These are phyloP conservation scores for Nakazawaea ambrosiae DNA, from an alignment of 805 yeast species.

Conservation along the genomic window DNA sequence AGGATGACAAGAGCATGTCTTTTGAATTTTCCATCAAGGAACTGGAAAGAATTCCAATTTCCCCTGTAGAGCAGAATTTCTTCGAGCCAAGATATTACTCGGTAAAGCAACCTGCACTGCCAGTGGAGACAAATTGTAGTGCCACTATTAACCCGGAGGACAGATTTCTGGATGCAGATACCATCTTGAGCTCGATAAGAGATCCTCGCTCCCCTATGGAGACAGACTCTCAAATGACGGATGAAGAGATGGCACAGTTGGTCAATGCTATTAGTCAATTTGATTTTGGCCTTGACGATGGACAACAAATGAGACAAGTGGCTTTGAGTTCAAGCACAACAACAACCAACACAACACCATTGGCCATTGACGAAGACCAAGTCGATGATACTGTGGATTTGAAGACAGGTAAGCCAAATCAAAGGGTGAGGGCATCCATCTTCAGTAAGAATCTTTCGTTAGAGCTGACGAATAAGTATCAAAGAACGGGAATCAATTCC, in stretches of 20 bases:
- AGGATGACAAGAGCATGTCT: neutral
- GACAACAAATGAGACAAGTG: neutral
- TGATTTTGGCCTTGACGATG: neutral
- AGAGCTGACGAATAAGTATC: slow-evolving; percentile 1
- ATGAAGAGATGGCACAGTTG: slow-evolving; percentile 4
- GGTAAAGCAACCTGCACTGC: neutral
- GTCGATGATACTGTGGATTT: too few species aligned
- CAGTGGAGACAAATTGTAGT: neutral
- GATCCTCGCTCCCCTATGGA: neutral
- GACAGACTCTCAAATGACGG: neutral
- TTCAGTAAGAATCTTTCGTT: slow-evolving; percentile 2
- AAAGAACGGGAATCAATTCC: neutral
- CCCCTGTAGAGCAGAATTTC: slow-evolving; percentile 9
- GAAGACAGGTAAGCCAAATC: neutral
- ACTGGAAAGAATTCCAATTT: slow-evolving; percentile 7
- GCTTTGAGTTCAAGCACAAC: slow-evolving; percentile 1
- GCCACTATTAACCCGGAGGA: slow-evolving; percentile 1
- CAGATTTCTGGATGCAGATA: slow-evolving; percentile 8
- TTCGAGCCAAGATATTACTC: slow-evolving; percentile 6
- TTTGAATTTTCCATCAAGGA: slow-evolving; percentile 9
- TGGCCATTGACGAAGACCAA: too few species aligned
- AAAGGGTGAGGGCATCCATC: slow-evolving; percentile 1
- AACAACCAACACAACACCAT: too few species aligned
- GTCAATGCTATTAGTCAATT: slow-evolving; percentile 3
- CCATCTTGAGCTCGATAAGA: slow-evolving; percentile 1